Conservation (phyloP, 768 basidiomycete species). For the Jaapia argillacea region DNA sequence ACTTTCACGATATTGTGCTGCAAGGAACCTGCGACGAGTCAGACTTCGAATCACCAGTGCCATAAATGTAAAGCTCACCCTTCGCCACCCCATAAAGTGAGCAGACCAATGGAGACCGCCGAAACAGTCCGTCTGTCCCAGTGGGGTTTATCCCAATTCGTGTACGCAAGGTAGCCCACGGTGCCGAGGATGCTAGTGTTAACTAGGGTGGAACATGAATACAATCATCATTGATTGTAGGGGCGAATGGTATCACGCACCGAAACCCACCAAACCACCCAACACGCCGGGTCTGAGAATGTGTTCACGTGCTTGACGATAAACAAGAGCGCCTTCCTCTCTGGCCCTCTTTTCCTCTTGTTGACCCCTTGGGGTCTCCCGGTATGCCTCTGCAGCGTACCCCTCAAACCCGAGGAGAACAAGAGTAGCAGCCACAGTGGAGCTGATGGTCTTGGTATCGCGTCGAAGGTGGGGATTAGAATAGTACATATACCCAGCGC, state of each 20-base stretch:
- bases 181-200: slow-evolving; percentile 55
- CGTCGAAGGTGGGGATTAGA: slow-evolving; percentile 47
- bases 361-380: slow-evolving; percentile 46
- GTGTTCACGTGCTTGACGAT: slow-evolving; percentile 42
- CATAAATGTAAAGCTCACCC: slow-evolving; percentile 33
- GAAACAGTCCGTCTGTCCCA: slow-evolving; percentile 62
- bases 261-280: slow-evolving; percentile 50
- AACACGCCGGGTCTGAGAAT: slow-evolving; percentile 56
- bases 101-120: slow-evolving; percentile 44
- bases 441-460: slow-evolving; percentile 42
- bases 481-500: slow-evolving; percentile 56
- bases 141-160: slow-evolving; percentile 48
- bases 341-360: slow-evolving; percentile 46
- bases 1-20: slow-evolving; percentile 27
- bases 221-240: not conserved
- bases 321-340: slow-evolving; percentile 45
- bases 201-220: slow-evolving; percentile 23
- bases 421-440: slow-evolving; percentile 43
- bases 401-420: slow-evolving; percentile 55
- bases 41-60: not conserved
- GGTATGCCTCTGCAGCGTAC: slow-evolving; percentile 48
- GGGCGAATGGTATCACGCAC: slow-evolving; percentile 27
- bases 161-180: slow-evolving; percentile 54
- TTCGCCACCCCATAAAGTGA: slow-evolving; percentile 56
- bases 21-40: slow-evolving; percentile 22